Conservation (phyloP, 768 basidiomycete genomes). For the Clitopilus hobsonii region DNA sequence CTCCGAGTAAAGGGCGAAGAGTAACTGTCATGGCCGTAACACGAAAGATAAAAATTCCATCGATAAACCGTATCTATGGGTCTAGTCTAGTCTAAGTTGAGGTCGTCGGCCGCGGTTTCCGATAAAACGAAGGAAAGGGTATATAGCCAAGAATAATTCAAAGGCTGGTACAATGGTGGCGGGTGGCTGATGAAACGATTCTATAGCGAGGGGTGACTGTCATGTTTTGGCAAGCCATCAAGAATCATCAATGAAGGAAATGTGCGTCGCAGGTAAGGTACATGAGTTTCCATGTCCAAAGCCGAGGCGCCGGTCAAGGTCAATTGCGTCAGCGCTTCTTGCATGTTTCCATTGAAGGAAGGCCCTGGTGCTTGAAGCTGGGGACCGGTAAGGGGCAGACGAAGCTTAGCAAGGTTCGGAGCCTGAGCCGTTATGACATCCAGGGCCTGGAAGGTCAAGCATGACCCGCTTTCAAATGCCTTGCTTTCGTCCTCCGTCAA, state of each 20-base stretch:
- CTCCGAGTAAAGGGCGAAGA: background rate
- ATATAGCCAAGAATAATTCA: background rate
- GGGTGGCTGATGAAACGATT: background rate
- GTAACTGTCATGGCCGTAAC: background rate
- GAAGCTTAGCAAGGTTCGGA: slow-evolving; percentile 22
- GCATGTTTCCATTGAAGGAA: slow-evolving; percentile 7
- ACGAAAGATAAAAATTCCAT: background rate
- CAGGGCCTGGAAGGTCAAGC: slow-evolving; percentile 24
- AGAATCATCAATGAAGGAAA: slow-evolving; percentile 35
- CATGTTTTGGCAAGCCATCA: slow-evolving; percentile 21
- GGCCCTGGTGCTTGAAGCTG: background rate
- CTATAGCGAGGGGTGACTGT: background rate
- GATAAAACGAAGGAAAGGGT: background rate
- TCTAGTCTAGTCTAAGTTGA: background rate
- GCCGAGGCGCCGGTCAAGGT: slow-evolving; percentile 27
- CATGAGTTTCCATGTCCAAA: slow-evolving; percentile 21
- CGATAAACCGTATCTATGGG: background rate
- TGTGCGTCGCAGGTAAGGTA: slow-evolving; percentile 23
- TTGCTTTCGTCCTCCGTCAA: slow-evolving; percentile 4
- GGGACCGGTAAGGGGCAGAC: slow-evolving; percentile 23
- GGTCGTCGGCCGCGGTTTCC: background rate
- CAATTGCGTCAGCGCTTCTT: slow-evolving; percentile 25
- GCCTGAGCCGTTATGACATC: slow-evolving; percentile 18
- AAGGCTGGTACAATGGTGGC: too few relatives aligned
- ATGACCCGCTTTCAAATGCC: slow-evolving; percentile 12